Percentiles rank a stretch among this genome's conserved stretches.
Evolutionary conservation across 768 basidiomycete genomes (phyloP).

Genomic region (Collybia sordida): DNA sequence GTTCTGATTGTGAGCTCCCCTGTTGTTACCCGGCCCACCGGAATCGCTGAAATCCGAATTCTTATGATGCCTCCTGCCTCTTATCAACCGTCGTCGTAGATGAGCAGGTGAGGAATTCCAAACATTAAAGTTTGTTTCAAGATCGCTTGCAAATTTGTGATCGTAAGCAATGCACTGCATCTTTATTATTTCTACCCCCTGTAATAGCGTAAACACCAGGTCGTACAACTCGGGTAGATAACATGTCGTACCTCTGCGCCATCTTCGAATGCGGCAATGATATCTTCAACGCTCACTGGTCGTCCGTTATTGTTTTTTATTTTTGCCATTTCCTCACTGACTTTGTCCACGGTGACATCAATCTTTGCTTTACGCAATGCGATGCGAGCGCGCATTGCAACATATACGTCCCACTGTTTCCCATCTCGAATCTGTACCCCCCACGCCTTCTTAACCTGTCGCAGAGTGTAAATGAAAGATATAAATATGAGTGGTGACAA

Average conservation of each 20-base stretch:
- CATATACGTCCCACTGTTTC: constrained; percentile 16
- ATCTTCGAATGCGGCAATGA: constrained; percentile 21
- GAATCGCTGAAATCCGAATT: too few species aligned
- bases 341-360: constrained; percentile 2
- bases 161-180: constrained; percentile 32
- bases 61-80: too few species aligned
- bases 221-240: not conserved
- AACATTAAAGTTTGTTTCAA: constrained; percentile 9
- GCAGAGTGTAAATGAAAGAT: not conserved
- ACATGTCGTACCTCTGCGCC: constrained; percentile 26
- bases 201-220: not conserved
- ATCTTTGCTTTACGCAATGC: constrained; percentile 19
- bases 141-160: constrained; percentile 25
- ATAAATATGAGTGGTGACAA: not conserved
- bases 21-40: too few species aligned
- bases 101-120: not conserved
- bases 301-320: constrained; percentile 8
- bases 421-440: constrained; percentile 5
- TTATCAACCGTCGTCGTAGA: too few species aligned
- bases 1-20: too few species aligned
- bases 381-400: constrained; percentile 22
- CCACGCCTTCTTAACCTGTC: constrained; percentile 15
- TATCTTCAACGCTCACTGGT: constrained; percentile 5
- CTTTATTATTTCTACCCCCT: constrained; percentile 29
- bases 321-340: not conserved